Evolutionary conservation across 1,284 basidiomycete species (phyloP), one percentile per base, ranked within the genome.

Genomic region (Leccinum fuscescens): DNA sequence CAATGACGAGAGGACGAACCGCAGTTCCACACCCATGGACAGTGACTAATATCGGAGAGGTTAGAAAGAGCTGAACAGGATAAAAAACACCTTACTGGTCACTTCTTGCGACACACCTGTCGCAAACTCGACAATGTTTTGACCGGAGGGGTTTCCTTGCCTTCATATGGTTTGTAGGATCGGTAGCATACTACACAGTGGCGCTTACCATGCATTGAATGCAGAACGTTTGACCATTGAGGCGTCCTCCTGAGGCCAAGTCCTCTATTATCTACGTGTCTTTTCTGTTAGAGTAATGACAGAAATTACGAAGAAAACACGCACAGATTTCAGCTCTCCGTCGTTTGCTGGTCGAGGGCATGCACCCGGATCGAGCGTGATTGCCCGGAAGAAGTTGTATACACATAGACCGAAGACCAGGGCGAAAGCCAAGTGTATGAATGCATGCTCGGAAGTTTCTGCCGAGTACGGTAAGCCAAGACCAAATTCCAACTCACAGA

Each of bases 1-100:
- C 3, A 39, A 15, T 35, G 31, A 51, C 15, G 39, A 48, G 42
- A 54, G n/a, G 59, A 78, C 89, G 48, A 72, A 93, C 92, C 88
- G 74, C 96, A 98, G 76, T 98, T 98, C 92, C 94, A 97, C n/a
- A 98, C 89, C 96, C 96, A 99, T 7, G 97, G 97, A 70, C 96
- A 98, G 71, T 98, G 96, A 69, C 93, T 95, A 61, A 39, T 52
- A 12, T 42, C 50, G 6, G 14, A 33, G 54, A 48, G 61, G 55
- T 63, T 49, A 66, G 58, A 51, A 57, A n/a, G 27, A 12, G 44
- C 22, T 15, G 12, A 39, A 20, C 42, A 29, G 54, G 17, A 22
- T 31, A 54, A 46, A n/a, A 27, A 35, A 22, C 46, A 15, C 80
- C 91, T 74, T 71, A 96, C 93, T 98, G 95, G 71, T 98, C 95